phyloP scores from a whole-genome alignment of 257 asterid species.

The Rubia yunnanensis region DNA sequence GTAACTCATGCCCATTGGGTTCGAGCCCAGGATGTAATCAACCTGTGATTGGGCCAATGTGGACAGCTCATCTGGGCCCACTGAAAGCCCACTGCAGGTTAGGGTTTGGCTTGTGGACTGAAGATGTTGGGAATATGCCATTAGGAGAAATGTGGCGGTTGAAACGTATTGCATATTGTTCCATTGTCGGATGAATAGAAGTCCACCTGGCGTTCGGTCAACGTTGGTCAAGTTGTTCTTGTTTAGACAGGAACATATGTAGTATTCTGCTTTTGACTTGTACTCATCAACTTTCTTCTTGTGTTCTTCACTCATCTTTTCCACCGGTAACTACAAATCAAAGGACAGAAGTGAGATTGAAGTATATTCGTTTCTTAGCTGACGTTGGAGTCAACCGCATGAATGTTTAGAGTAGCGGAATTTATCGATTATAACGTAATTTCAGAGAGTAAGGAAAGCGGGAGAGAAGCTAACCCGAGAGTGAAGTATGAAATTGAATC shows the following conservation, averaged over 20 bases:
- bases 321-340: conserved; percentile 39
- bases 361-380: too few species aligned
- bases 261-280: conserved; percentile 45
- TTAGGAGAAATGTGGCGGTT: conserved; percentile 38
- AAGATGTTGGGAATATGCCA: conserved; percentile 56
- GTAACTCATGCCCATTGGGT: conserved; percentile 65
- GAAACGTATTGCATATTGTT: conserved; percentile 87
- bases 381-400: too few species aligned
- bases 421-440: too few species aligned
- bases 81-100: conserved; percentile 22
- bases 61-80: conserved; percentile 33
- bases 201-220: conserved; percentile 69
- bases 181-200: conserved; percentile 72
- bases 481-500: too few species aligned
- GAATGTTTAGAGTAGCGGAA: too few species aligned
- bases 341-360: too few species aligned
- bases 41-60: conserved; percentile 47
- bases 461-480: too few species aligned
- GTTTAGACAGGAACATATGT: conserved; percentile 48
- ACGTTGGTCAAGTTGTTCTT: conserved; percentile 41
- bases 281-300: conserved; percentile 31
- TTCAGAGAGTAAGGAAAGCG: too few species aligned
- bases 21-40: conserved; percentile 63
- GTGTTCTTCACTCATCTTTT: conserved; percentile 16
- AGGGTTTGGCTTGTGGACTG: conserved; percentile 31